Conservation (phyloP, 169 alveolate species). For the Pseudocohnilembus persalinus region DNA sequence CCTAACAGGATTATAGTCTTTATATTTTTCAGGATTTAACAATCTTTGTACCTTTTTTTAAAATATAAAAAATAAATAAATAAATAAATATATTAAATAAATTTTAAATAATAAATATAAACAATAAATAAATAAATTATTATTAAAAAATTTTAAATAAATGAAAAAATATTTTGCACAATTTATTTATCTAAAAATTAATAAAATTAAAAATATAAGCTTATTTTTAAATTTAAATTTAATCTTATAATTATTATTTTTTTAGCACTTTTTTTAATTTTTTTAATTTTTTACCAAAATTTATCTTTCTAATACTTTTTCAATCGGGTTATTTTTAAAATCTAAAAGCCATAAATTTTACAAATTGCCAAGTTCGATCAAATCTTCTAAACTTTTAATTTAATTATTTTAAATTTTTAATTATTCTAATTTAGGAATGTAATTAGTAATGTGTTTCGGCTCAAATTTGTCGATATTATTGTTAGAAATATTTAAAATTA, state of each 20-base stretch:
- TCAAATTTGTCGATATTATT: slow-evolving; percentile 35
- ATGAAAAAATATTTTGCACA: no score
- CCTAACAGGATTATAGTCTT: slow-evolving; percentile 44
- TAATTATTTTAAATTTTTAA: slow-evolving; percentile 25
- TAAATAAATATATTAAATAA: no score
- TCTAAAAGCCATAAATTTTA: slow-evolving; percentile 27
- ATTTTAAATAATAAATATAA: no score
- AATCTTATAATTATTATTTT: no score
- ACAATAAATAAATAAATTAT: no score
- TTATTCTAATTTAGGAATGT: slow-evolving; percentile 12
- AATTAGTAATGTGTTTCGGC: slow-evolving; percentile 20
- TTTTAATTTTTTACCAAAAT: neutral
- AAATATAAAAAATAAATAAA: neutral
- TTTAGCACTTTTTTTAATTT: no score
- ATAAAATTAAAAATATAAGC: no score
- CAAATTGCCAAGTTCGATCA: slow-evolving; percentile 28
- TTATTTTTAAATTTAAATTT: no score
- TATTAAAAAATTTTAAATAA: no score
- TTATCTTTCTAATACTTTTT: neutral
- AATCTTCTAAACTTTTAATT: slow-evolving; percentile 38
- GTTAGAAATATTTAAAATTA: slow-evolving; percentile 17
- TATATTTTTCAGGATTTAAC: slow-evolving; percentile 38
- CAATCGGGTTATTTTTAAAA: slow-evolving; percentile 26
- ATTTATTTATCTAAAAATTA: no score
- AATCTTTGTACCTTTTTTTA: slow-evolving; percentile 22